Evolutionary conservation across 345 rosid genomes (phyloP).

Genomic region (Eucalyptus albens): DNA sequence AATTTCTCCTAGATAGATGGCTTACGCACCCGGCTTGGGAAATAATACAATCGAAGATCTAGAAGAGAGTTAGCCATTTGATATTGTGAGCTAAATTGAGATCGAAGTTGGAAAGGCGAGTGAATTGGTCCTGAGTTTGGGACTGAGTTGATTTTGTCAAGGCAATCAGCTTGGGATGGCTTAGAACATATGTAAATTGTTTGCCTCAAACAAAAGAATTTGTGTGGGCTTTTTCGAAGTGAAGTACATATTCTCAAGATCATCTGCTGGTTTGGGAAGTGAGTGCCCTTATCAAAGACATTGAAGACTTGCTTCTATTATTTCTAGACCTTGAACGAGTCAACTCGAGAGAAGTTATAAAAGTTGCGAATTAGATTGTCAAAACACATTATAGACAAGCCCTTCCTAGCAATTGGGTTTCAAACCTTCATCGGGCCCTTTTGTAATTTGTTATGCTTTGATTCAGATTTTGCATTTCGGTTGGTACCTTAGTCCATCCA

Average conservation of each 20-base stretch:
- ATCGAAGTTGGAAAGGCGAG: background rate
- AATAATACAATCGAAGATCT: background rate
- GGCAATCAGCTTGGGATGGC: accelerated
- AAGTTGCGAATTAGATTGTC: accelerated
- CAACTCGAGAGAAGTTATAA: no score
- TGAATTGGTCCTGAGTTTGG: background rate
- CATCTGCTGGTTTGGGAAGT: background rate
- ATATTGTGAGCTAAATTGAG: background rate
- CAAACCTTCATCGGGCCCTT: background rate
- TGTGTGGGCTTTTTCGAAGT: background rate
- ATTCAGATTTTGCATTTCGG: background rate
- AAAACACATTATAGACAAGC: background rate
- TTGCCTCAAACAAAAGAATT: background rate
- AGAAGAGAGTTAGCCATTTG: background rate
- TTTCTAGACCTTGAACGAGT: accelerated
- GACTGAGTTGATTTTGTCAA: background rate
- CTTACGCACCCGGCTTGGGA: background rate
- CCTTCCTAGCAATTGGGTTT: no score
- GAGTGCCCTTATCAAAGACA: background rate
- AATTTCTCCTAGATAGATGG: background rate
- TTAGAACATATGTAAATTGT: background rate
- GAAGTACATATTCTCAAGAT: background rate
- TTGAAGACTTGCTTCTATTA: background rate
- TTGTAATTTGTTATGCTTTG: background rate
- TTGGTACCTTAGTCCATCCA: background rate